Conservation (phyloP, 2,329 filamentous ascomycete species). For the Exophiala aquamarina region DNA sequence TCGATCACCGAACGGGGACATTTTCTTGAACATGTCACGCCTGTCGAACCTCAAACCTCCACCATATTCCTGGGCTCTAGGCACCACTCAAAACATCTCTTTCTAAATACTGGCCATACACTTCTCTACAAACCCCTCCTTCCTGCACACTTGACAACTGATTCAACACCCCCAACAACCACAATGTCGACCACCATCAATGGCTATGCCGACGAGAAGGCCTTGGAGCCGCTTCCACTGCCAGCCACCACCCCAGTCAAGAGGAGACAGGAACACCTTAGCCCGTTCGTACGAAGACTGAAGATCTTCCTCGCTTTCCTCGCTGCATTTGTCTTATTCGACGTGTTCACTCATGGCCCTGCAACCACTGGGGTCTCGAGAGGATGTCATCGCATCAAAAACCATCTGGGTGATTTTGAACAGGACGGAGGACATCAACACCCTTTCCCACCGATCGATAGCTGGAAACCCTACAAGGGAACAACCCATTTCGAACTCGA, state of each 20-base stretch:
- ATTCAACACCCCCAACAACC: too few relatives aligned
- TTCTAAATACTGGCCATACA: too few relatives aligned
- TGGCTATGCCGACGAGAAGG: constrained; percentile 1
- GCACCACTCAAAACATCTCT: too few relatives aligned
- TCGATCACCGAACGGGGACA: too few relatives aligned
- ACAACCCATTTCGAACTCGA: constrained; percentile 22
- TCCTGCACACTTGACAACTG: too few relatives aligned
- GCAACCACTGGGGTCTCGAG: neutral
- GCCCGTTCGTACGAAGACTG: constrained; percentile 2
- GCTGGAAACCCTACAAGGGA: constrained; percentile 18
- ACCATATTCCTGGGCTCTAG: too few relatives aligned
- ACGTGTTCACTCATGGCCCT: constrained; percentile 2
- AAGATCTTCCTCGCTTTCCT: constrained; percentile 8
- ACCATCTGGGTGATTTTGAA: neutral
- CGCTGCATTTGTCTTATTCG: constrained; percentile 5
- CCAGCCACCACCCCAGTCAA: constrained; percentile 3
- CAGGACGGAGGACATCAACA: constrained; percentile 75
- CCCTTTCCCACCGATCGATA: constrained; percentile 62
- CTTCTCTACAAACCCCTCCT: too few relatives aligned
- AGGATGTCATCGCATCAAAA: constrained; percentile 12
- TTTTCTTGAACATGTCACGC: too few relatives aligned
- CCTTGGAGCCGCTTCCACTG: constrained; percentile 8
- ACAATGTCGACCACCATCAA: too few relatives aligned
- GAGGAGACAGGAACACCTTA: constrained; percentile 1
- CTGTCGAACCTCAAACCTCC: too few relatives aligned